Evolutionary conservation across 306 rosid species (phyloP).

Genomic region (Acacia confusa): DNA sequence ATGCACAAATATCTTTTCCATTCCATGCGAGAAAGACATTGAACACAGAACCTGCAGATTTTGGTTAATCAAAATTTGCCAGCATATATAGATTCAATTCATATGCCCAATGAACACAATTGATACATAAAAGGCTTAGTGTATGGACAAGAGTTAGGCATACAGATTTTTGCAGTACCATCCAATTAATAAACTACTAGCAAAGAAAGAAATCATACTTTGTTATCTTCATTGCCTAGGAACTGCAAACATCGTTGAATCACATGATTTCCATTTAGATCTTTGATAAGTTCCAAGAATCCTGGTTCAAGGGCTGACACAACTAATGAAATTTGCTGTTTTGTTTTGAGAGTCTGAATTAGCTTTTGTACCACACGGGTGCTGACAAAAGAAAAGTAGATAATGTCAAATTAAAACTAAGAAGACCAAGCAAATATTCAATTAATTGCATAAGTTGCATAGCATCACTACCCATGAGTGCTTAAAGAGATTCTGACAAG

Average conservation of each 20-base stretch:
- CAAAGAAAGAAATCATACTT: constrained; percentile 34
- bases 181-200: constrained; percentile 2
- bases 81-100: background rate
- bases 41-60: background rate
- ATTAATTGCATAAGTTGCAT: constrained; percentile 20
- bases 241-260: constrained; percentile 64
- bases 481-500: constrained; percentile 57
- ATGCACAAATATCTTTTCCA: background rate
- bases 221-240: constrained; percentile 51
- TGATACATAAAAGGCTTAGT: background rate
- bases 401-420: constrained; percentile 10
- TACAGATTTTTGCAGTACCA: constrained; percentile 1
- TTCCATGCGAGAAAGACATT: background rate
- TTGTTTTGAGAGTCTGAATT: constrained; percentile 65
- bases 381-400: constrained; percentile 37
- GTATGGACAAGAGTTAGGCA: background rate
- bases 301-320: constrained; percentile 65
- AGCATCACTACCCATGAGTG: constrained; percentile 57
- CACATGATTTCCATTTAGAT: constrained; percentile 72
- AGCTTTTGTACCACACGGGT: constrained; percentile 74
- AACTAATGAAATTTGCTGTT: constrained; percentile 50
- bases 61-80: background rate
- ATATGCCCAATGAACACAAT: constrained; percentile 12
- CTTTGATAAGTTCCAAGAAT: constrained; percentile 60
- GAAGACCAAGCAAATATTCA: constrained; percentile 4